Evolutionary conservation across 2,329 filamentous ascomycete species (phyloP).

Genomic region (Penicillium polonicum): DNA sequence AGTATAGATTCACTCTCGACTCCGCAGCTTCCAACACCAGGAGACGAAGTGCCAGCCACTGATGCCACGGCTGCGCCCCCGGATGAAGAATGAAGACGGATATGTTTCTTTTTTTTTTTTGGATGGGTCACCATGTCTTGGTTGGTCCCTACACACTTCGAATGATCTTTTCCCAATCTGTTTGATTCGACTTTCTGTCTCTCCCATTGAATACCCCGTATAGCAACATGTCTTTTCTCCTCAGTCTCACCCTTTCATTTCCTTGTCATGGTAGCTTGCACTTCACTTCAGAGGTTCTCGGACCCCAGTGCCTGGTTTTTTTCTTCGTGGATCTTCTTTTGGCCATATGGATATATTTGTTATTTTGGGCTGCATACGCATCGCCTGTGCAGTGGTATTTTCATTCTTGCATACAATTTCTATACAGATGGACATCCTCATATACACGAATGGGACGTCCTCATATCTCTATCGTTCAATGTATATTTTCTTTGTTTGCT

Average conservation of each 20-base stretch:
- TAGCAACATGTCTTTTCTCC: slow-evolving; percentile 22
- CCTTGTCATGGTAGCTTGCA: not conserved
- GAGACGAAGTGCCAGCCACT: not conserved
- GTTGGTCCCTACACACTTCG: not conserved
- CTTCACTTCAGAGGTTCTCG: not conserved
- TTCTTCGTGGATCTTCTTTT: not conserved
- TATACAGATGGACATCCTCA: slow-evolving; percentile 19
- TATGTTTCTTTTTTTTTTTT: not conserved
- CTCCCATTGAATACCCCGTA: slow-evolving; percentile 34
- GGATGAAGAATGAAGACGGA: slow-evolving; percentile 1
- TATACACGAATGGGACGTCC: slow-evolving; percentile 23
- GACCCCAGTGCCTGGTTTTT: too few species aligned
- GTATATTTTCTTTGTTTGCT: not conserved
- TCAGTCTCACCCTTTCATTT: not conserved
- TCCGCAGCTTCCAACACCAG: slow-evolving; percentile 1
- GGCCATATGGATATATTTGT: not conserved
- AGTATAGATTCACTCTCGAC: slow-evolving; percentile 29
- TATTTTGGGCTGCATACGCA: not conserved
- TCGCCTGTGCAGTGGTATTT: not conserved
- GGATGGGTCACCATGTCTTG: not conserved
- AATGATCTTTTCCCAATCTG: slow-evolving; percentile 11
- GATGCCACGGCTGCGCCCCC: not conserved
- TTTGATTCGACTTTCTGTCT: slow-evolving; percentile 26
- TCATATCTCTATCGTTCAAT: slow-evolving; percentile 3
- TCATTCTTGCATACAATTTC: slow-evolving; percentile 7